phyloP scores from a whole-genome alignment of 805 yeast genomes.

The Wickerhamiella parazyma region DNA sequence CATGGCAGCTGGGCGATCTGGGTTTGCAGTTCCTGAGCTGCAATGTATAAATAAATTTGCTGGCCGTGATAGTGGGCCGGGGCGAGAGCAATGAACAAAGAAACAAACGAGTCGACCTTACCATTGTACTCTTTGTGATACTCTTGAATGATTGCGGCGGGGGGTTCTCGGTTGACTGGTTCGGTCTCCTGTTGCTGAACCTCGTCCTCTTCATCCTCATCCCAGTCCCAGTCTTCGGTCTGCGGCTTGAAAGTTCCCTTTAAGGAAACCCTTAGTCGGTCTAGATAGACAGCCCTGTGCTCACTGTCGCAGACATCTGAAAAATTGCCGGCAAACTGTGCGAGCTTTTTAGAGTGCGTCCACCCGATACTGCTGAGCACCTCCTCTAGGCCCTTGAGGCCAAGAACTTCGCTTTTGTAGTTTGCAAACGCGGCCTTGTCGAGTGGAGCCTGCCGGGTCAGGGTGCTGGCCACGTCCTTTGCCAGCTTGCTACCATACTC shows the following conservation, averaged over 20 bases:
- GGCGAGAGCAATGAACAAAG: conserved; percentile 16
- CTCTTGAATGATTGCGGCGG: neutral
- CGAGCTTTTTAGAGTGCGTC: conserved; percentile 9
- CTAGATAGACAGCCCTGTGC: conserved; percentile 11
- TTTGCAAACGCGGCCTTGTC: conserved; percentile 3
- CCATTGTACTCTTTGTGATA: conserved; percentile 9
- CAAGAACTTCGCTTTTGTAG: conserved; percentile 9
- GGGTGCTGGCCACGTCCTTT: conserved; percentile 1
- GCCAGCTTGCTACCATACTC: conserved; percentile 10
- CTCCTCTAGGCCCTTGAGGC: conserved; percentile 11
- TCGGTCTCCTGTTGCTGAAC: conserved; percentile 6
- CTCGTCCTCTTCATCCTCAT: conserved; percentile 15
- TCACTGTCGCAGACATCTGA: conserved; percentile 9
- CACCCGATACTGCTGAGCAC: conserved; percentile 3
- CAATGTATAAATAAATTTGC: conserved; percentile 14
- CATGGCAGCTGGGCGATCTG: conserved; percentile 2
- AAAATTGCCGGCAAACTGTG: conserved; percentile 10
- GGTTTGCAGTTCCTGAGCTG: conserved; percentile 10
- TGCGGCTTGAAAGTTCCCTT: neutral
- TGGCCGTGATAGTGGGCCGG: conserved; percentile 14
- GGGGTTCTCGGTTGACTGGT: neutral
- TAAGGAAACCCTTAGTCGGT: conserved; percentile 10
- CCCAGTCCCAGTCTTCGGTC: conserved; percentile 17
- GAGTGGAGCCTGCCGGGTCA: conserved; percentile 14
- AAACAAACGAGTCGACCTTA: conserved; percentile 10